Base-by-base conservation (phyloP, 2,329 filamentous ascomycete genomes). In the Apiospora saccharicola region DNA sequence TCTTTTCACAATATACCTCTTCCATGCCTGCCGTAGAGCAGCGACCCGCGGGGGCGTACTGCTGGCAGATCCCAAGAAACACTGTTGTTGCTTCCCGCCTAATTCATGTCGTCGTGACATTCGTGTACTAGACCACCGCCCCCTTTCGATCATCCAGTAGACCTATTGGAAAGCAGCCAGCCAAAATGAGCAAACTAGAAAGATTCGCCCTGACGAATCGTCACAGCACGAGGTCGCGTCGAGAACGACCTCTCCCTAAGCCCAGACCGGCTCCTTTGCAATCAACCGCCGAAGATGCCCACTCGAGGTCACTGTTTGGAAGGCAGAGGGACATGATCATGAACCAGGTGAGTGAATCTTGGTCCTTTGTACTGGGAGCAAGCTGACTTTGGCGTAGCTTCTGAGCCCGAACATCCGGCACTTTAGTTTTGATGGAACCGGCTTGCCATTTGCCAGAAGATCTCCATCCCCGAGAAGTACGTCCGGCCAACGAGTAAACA, bases 401-500 rank as follows among this genome's bases (percentile, higher is more conserved):
- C 57, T 64, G 46, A 80, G 76, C 47, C 79, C 79, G 22, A 79
- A 77, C 5, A 76, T 78, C 72, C 76, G 69, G 43, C 75, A 79
- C 68, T 80, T 80, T 67, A 76, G 74, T 61, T 73, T 80, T 14
- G 79, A 81, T 68, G 79, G 79, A 24, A 67, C 70, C 10, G 72
- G 71, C 53, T 19, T 74, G 34, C 71, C 75, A 7, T 78, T 77
- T 70, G 73, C 71, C 61, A 75, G 74, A 67, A 64, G 57, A 64
- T 72, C 76, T 16, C 72, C 76, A 26, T 75, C 75, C 46, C 72
- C 74, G 69, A 73, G 73, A 78, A 73, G 79, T 80, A 74, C 24
- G 6, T 41, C 16, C n/a, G 57, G 46, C n/a, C 49, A 24, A 24
- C 24, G 13, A 47, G n/a, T 16, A 57, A 19, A 47, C 3, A 49